Evolutionary conservation across 257 asterid genomes (phyloP).

Genomic region (Solanum lignicaule): DNA sequence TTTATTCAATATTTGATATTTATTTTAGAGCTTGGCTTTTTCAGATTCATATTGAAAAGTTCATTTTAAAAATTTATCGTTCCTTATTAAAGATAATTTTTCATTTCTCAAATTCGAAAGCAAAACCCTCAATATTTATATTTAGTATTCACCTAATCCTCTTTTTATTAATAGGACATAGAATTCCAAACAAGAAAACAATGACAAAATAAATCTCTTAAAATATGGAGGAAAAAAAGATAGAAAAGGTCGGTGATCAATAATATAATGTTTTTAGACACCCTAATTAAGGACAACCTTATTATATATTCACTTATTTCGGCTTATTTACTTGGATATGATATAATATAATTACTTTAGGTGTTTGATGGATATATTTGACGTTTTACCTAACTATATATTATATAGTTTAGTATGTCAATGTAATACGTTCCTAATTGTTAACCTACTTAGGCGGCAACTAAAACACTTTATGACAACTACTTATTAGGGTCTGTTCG

Average conservation of each 20-base stretch:
- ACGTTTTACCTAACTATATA: conserved; percentile 24
- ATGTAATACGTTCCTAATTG: neutral
- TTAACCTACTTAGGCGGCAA: neutral
- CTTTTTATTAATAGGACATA: neutral
- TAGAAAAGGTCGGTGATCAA: neutral
- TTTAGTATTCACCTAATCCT: neutral
- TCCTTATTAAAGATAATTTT: neutral
- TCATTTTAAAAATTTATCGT: accelerated
- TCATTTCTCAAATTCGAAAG: neutral
- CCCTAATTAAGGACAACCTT: neutral
- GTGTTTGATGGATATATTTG: conserved; percentile 1
- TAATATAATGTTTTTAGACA: neutral
- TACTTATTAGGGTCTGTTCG: too few relatives aligned
- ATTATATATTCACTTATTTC: neutral
- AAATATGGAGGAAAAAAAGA: neutral
- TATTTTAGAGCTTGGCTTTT: too few relatives aligned
- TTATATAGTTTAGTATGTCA: neutral
- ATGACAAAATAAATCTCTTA: neutral
- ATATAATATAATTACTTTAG: neutral
- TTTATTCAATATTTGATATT: too few relatives aligned
- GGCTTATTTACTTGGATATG: neutral
- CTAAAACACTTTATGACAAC: neutral
- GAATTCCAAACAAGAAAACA: neutral
- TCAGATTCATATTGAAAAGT: neutral
- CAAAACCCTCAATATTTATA: neutral